Conservation (phyloP, 148 eudicot genomes). For the Cornus kousa region DNA sequence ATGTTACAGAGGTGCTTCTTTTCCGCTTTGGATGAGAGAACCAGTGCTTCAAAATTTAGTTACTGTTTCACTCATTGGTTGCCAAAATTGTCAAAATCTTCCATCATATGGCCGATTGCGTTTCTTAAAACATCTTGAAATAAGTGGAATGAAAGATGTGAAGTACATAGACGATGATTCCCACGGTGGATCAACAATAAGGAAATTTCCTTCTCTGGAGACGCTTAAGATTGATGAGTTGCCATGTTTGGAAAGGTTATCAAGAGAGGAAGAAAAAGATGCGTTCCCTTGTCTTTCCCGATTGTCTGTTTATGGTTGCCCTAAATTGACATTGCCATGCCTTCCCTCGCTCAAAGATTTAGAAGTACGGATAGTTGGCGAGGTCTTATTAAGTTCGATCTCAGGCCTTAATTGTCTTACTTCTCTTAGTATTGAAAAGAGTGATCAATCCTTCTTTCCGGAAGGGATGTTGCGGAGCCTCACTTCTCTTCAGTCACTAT, state of each 20-base stretch:
- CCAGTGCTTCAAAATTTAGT: background rate
- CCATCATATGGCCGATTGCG: background rate
- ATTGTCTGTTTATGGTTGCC: too few relatives aligned
- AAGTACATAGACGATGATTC: background rate
- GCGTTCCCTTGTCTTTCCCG: too few relatives aligned
- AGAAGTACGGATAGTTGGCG: too few relatives aligned
- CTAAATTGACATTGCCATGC: too few relatives aligned
- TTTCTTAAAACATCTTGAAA: background rate
- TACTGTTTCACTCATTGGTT: background rate
- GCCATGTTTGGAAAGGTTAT: too few relatives aligned
- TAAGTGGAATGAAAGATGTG: background rate
- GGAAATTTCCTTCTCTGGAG: background rate
- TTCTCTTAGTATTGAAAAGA: fast-evolving
- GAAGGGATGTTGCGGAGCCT: too few relatives aligned
- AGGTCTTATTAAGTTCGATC: background rate
- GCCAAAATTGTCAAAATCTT: background rate
- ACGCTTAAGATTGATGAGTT: too few relatives aligned
- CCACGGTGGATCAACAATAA: too few relatives aligned
- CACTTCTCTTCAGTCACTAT: background rate
- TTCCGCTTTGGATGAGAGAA: background rate
- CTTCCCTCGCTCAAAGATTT: too few relatives aligned
- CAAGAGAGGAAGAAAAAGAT: too few relatives aligned
- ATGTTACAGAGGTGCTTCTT: background rate
- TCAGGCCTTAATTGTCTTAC: background rate
- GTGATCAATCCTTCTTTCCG: background rate